phyloP scores from a whole-genome alignment of 345 rosid species.

The Pugionium dolabratum region DNA sequence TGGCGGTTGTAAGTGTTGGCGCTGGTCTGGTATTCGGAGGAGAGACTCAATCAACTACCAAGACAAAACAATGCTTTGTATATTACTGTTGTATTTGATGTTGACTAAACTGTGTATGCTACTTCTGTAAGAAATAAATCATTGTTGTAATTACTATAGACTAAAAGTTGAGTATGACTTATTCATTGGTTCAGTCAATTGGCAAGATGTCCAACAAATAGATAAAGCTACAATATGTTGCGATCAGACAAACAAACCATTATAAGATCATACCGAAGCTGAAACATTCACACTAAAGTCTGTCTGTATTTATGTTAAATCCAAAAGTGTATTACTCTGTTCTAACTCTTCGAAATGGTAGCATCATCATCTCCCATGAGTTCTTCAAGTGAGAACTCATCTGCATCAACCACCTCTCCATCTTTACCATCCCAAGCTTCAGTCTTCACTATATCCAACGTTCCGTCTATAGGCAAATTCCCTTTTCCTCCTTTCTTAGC shows the following conservation, averaged over 20 bases:
- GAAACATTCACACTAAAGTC: not conserved
- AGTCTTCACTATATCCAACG: conserved; percentile 50
- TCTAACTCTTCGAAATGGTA: not conserved
- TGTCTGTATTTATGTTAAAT: not conserved
- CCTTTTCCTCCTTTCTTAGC: conserved; percentile 96
- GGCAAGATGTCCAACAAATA: not conserved
- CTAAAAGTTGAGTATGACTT: not conserved
- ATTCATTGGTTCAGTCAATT: not conserved
- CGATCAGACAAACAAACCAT: not conserved
- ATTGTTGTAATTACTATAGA: conserved; percentile 15
- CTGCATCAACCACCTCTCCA: conserved; percentile 79
- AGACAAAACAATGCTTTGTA: conserved; percentile 23
- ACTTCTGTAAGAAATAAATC: conserved; percentile 11
- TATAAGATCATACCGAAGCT: not conserved
- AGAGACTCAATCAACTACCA: conserved; percentile 14
- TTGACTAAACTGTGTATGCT: conserved; percentile 11
- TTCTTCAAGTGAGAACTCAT: conserved; percentile 92
- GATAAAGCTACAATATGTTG: not conserved
- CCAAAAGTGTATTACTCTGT: not conserved
- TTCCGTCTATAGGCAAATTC: conserved; percentile 66
- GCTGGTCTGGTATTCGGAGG: conserved; percentile 2
- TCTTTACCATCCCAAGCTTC: conserved; percentile 97
- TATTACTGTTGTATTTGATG: conserved; percentile 26
- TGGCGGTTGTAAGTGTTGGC: conserved; percentile 16
- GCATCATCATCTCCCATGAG: conserved; percentile 64